phyloP scores from a whole-genome alignment of 257 asterid genomes.

The Thymus mandschuricus region DNA sequence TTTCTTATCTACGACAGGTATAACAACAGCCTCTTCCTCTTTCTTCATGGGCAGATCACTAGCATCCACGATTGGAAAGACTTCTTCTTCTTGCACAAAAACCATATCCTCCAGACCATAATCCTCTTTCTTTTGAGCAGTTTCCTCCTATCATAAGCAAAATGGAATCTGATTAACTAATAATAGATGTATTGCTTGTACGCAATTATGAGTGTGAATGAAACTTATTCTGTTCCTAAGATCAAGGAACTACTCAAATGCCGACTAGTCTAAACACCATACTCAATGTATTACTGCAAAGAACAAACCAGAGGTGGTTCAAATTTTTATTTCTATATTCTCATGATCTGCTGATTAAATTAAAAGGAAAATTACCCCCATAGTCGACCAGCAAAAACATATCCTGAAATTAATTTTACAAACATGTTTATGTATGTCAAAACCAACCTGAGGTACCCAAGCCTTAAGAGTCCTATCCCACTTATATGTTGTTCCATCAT shows the following conservation, averaged over 20 bases:
- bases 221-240: background rate
- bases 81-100: slow-evolving; percentile 75
- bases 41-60: slow-evolving; percentile 38
- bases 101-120: slow-evolving; percentile 75
- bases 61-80: slow-evolving; percentile 48
- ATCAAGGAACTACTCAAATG: background rate
- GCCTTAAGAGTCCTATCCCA: slow-evolving; percentile 81
- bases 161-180: slow-evolving; percentile 11
- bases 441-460: slow-evolving; percentile 95
- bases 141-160: slow-evolving; percentile 55
- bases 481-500: slow-evolving; percentile 91
- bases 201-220: slow-evolving; percentile 6
- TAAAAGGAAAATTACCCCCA: background rate
- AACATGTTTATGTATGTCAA: slow-evolving; percentile 10
- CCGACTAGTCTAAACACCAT: background rate
- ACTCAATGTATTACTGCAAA: background rate
- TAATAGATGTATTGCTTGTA: slow-evolving; percentile 21
- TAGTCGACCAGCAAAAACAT: slow-evolving; percentile 2
- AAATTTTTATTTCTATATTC: background rate
- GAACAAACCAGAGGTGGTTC: background rate
- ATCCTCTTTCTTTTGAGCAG: slow-evolving; percentile 39
- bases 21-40: slow-evolving; percentile 43
- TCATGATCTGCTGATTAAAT: background rate
- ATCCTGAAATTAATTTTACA: slow-evolving; percentile 21
- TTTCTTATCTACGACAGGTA: slow-evolving; percentile 47